phyloP scores from a whole-genome alignment of 2,329 filamentous ascomycete species.

The Pseudogymnoascus sp. region DNA sequence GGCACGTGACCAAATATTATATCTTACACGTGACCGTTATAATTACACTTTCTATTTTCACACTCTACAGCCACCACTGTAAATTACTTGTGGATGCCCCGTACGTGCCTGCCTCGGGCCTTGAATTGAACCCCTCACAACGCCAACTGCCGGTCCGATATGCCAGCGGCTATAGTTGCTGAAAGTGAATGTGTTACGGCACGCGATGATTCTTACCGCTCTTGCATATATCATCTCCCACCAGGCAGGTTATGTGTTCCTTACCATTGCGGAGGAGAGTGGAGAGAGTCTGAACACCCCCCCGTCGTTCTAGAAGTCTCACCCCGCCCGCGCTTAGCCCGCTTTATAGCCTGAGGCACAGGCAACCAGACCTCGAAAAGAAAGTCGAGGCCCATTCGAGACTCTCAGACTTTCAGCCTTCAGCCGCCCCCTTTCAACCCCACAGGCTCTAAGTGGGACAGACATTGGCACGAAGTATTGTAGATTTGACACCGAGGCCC shows the following conservation, averaged over 20 bases:
- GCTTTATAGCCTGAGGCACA: background rate
- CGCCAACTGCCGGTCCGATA: background rate
- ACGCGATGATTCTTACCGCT: constrained; percentile 3
- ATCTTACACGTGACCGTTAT: background rate
- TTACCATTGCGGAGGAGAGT: background rate
- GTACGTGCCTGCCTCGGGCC: background rate
- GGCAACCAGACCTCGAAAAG: background rate
- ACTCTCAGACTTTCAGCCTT: background rate
- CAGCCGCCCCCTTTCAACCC: background rate
- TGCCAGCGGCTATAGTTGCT: background rate
- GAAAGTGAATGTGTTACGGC: background rate
- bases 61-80: background rate
- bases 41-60: background rate
- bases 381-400: background rate
- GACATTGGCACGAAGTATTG: background rate
- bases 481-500: background rate
- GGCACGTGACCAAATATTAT: background rate
- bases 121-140: background rate
- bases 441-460: constrained; percentile 5
- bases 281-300: background rate
- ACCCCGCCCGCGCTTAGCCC: constrained; percentile 8
- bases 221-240: background rate
- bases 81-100: background rate
- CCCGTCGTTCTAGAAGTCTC: constrained; percentile 7
- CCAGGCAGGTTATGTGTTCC: background rate